Base-by-base conservation (phyloP, 228 moss, liverwort and hornwort genomes). In the Sphagnum fallax region DNA sequence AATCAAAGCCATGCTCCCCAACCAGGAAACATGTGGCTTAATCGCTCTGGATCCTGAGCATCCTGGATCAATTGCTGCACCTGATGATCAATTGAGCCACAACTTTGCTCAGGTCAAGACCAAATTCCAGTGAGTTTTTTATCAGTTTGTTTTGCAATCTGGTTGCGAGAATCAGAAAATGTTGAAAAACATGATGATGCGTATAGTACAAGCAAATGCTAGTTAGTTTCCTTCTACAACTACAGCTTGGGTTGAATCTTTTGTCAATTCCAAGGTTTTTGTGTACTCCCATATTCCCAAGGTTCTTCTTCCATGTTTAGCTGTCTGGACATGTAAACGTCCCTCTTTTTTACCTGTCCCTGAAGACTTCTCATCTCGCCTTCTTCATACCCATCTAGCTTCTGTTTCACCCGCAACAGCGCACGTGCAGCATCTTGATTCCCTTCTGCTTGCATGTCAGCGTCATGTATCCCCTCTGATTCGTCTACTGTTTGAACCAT, bases 351-450 rank as follows among this genome's bases (percentile, higher is more conserved):
- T 77, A 97, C 96, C 90, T 98, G 98, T 75, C 98, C 98, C 77
- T 92, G 88, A 53, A 98, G 91, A 76, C 98, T 94, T 83, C 98
- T 87, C 98, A 98, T 98, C 77, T 98, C 98, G 18, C 92, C 92
- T 83, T 89, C 95, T 79, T 93, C 97, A 47, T 98, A 98, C 8
- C 98, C 98, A 76, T 98, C 98, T 63, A 98, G 60, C 75, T 98
- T 98, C 75, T 98, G 94, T 61, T 98, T 92, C 60, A 98, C 94
- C 0, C 98, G 87, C 49, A 92, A 75, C 53, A 98, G 78, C 67
- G 98, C 98, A 53, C 98, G 86, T 47, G 98, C 90, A 64, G 94
- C 98, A 77, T 98, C 98, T 76, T 92, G 93, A 75, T 98, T 98
- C 67, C 98, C 94, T 77, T 98, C 98, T 51, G 78, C 75, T 68